Base-by-base conservation (phyloP, 192 early-diverging fungal genomes). In the Phycomyces blakesleeanus region DNA sequence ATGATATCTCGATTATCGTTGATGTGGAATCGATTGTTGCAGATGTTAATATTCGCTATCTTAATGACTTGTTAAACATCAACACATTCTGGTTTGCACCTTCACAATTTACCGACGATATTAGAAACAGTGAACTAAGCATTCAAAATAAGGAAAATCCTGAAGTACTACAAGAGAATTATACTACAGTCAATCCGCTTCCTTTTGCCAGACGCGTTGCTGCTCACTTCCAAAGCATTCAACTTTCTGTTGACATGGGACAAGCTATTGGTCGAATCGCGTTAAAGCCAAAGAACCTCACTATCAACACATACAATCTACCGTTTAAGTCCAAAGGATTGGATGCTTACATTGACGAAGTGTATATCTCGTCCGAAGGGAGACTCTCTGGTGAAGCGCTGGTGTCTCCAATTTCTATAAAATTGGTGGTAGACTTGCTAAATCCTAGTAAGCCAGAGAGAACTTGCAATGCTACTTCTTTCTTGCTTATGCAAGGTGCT, bases 41-140 rank as follows among this genome's bases (percentile, higher is more conserved):
- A 8, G 78, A 76, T 51, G 64, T 91, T 49, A 90, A 91, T 57
- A 74, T 91, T 27, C 77, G 88, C 1, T 84, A 91, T 57, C 66
- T 90, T 5, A 88, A 92, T 71, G 89, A 91, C 61, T 70, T 90
- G 20, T 77, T 92, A 55, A 63, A 87, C 8, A 81, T 92, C 57
- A 77, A 85, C 21, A 75, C 80, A 8, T 73, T 88, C 8, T 92
- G 90, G 90, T 73, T 91, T 60, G 76, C 76, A 25, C 81, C 78
- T 38, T 72, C 29, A 61, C 62, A 80, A 49, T 27, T 72, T 51
- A 59, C 76, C 53, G 64, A 68, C 50, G 55, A 72, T 22, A 24
- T 64, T 8, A 60, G 24, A 15, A 55, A 26, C 4, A 14, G 11
- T n/a, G 44, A n/a, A 47, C 3, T 3, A 47, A 18, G 4, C 11